Base-by-base conservation (phyloP, 2,329 filamentous ascomycete species). In the Aspergillus glaucus region DNA sequence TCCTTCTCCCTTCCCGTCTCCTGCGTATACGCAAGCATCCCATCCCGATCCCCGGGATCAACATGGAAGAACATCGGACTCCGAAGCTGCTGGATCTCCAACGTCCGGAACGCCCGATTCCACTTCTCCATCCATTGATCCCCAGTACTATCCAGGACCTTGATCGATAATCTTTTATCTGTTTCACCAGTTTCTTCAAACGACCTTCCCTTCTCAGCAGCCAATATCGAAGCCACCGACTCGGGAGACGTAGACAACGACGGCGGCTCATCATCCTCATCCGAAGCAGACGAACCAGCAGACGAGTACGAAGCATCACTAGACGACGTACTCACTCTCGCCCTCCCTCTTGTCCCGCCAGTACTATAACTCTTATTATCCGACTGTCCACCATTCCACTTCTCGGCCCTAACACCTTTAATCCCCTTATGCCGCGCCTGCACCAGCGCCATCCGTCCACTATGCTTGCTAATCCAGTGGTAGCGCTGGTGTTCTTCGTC, bases 41-140 rank as follows among this genome's bases (percentile, higher is more conserved):
- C 84, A 68, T 92, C 87, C 1, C 86, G 75, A 64, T 92, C 87
- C 1, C 79, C 75, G 0, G 87, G 87, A 60, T 92, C 87, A 12
- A 88, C 76, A 61, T 93, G 87, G 71, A 89, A 92, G 60, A 91
- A 86, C 84, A 92, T 87, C 0, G 86, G 87, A 55, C 86, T 90
- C 14, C 87, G 77, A 36, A 93, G 71, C 58, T 90, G 81, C 1
- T 78, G 75, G 43, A 92, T 92, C 44, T 83, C 78, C 41, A 88
- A 80, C 2, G 78, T 79, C 28, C 76, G 72, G 67, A 92, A 92
- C 3, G 86, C 76, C 12, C 75, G 71, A 41, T 86, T 80, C 87
- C 87, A 92, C 37, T 81, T 76, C 8, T 77, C 69, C 75, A 92
- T 81, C 86, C 86, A 92, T 41, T 71, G 60, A 43, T 77, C 69